A percentile compares a stretch with the other conserved stretches of the same genome.
Conservation (phyloP, 2,329 filamentous ascomycete genomes). For the Parafenestella ontariensis region DNA sequence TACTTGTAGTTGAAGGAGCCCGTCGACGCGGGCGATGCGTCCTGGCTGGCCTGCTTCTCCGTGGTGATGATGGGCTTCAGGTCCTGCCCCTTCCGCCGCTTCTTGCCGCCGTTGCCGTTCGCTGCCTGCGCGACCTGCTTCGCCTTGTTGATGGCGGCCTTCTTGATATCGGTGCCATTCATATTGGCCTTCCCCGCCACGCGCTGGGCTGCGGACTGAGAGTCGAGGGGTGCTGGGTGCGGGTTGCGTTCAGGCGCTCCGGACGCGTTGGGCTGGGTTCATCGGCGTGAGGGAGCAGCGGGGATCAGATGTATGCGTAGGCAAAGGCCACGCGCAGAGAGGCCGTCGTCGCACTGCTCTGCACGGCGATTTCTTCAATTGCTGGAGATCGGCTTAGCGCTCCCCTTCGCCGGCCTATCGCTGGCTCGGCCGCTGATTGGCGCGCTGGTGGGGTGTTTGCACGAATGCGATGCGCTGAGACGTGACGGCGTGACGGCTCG, state of each 20-base stretch:
- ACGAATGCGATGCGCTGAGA: slow-evolving; percentile 19
- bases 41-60: slow-evolving; percentile 60
- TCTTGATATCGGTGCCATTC: slow-evolving; percentile 70
- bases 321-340: slow-evolving; percentile 22
- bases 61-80: slow-evolving; percentile 80
- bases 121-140: slow-evolving; percentile 68
- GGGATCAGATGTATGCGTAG: slow-evolving; percentile 6
- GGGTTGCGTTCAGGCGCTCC: slow-evolving; percentile 36
- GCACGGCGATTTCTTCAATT: slow-evolving; percentile 46
- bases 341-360: slow-evolving; percentile 26
- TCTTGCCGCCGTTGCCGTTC: slow-evolving; percentile 67
- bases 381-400: slow-evolving; percentile 44
- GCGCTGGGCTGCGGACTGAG: slow-evolving; percentile 26
- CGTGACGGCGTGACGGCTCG: slow-evolving; percentile 16
- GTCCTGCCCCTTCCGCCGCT: slow-evolving; percentile 74
- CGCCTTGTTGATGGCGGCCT: slow-evolving; percentile 70
- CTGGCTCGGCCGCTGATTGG: slow-evolving; percentile 38
- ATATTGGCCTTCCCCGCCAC: slow-evolving; percentile 55
- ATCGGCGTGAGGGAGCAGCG: slow-evolving; percentile 24
- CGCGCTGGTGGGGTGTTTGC: slow-evolving; percentile 19
- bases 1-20: slow-evolving; percentile 51
- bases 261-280: slow-evolving; percentile 37
- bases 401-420: slow-evolving; percentile 41
- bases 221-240: slow-evolving; percentile 12
- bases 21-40: slow-evolving; percentile 51